These are phyloP conservation scores for Vigna trinervia DNA, from an alignment of 306 rosid genomes.

Conservation along the genomic window DNA sequence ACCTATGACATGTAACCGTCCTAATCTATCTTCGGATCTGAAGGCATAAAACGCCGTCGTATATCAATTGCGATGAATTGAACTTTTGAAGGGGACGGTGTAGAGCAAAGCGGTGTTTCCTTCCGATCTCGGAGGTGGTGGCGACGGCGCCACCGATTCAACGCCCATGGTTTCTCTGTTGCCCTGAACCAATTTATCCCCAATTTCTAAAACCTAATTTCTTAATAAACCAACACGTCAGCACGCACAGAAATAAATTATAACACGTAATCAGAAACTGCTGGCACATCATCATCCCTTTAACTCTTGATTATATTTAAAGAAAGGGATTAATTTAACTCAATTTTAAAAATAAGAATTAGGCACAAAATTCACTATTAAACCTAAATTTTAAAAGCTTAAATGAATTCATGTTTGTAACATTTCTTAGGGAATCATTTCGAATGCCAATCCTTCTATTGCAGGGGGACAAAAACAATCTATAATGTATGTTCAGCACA, in stretches of 20 bases:
- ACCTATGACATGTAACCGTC: constrained; percentile 99
- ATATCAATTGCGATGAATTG: neutral
- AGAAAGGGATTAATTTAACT: too few species aligned
- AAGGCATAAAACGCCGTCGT: constrained; percentile 22
- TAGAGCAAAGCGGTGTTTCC: constrained; percentile 4
- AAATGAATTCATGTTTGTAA: neutral
- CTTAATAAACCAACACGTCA: too few species aligned
- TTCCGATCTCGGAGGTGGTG: constrained; percentile 43
- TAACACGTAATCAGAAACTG: too few species aligned
- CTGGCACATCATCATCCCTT: too few species aligned
- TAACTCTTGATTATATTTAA: too few species aligned
- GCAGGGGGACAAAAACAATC: neutral
- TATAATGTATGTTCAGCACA: constrained; percentile 1
- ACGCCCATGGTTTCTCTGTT: constrained; percentile 59
- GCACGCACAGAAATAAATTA: too few species aligned
- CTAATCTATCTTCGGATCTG: constrained; percentile 98
- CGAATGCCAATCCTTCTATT: neutral
- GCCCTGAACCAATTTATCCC: too few species aligned
- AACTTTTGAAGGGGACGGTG: neutral
- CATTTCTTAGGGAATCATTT: neutral
- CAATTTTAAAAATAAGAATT: too few species aligned
- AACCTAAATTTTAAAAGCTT: too few species aligned
- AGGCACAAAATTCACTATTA: too few species aligned
- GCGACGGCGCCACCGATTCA: constrained; percentile 53
- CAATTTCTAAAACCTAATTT: too few species aligned